Evolutionary conservation across 1,284 basidiomycete species (phyloP).

Genomic region (Volvariella surrecta): DNA sequence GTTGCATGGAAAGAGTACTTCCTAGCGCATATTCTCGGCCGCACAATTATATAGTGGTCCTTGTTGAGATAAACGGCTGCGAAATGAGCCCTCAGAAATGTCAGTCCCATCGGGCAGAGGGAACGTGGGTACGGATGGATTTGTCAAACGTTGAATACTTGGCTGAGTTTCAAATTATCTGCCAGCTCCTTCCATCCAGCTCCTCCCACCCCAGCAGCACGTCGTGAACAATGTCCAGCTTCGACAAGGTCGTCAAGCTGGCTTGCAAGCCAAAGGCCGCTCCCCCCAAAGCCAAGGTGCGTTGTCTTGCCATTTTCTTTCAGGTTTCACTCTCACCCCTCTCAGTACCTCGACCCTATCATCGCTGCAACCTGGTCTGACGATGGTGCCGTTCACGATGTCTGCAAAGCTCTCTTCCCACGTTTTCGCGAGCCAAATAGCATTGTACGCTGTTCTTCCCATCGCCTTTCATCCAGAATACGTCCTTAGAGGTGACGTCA

Average conservation of each 20-base stretch:
- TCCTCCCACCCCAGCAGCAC: neutral
- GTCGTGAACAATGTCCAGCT: slow-evolving; percentile 56
- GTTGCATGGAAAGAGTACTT: too few species aligned
- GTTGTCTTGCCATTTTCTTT: slow-evolving; percentile 7
- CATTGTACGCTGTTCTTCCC: slow-evolving; percentile 49
- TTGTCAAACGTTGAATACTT: too few species aligned
- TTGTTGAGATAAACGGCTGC: too few species aligned
- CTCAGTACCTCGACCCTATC: slow-evolving; percentile 81
- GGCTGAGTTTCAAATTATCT: too few species aligned
- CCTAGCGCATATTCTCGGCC: too few species aligned
- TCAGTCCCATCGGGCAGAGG: too few species aligned
- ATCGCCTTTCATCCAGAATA: neutral
- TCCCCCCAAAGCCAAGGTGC: slow-evolving; percentile 87
- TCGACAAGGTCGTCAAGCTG: slow-evolving; percentile 83
- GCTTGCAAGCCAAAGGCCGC: slow-evolving; percentile 94
- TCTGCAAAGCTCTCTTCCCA: slow-evolving; percentile 79
- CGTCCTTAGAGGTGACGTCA: slow-evolving; percentile 1
- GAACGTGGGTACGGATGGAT: too few species aligned
- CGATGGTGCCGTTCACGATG: slow-evolving; percentile 87
- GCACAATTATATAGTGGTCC: too few species aligned
- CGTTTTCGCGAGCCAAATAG: slow-evolving; percentile 87
- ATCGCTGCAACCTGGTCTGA: slow-evolving; percentile 92
- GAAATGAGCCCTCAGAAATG: too few species aligned
- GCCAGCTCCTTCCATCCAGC: neutral
- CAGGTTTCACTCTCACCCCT: slow-evolving; percentile 3